Conservation (phyloP, 257 asterid genomes). For the Salvia hispanica region DNA sequence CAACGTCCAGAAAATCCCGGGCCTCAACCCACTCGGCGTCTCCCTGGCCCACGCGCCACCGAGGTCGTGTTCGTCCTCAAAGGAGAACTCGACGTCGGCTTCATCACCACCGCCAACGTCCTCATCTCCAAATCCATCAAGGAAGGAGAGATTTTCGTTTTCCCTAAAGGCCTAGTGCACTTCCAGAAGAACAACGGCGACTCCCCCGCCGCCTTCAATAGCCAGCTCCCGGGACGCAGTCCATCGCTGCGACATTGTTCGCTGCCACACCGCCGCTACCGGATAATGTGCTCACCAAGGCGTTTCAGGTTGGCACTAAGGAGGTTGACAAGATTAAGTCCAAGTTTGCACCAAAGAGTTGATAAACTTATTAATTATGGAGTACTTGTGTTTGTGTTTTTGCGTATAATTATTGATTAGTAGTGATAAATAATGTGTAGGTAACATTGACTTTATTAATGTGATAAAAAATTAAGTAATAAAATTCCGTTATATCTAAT, state of each 20-base stretch:
- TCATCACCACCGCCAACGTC: conserved; percentile 70
- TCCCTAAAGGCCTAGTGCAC: conserved; percentile 65
- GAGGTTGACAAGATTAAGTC: conserved; percentile 55
- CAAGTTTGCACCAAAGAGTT: conserved; percentile 49
- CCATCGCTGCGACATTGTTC: conserved; percentile 56
- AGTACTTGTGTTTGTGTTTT: no score
- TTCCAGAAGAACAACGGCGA: conserved; percentile 76
- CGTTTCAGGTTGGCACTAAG: conserved; percentile 49
- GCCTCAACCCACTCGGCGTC: no score
- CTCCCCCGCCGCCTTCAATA: conserved; percentile 58
- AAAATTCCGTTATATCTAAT: no score
- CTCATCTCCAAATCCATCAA: conserved; percentile 51
- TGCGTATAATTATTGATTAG: no score
- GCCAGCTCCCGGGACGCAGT: conserved; percentile 74
- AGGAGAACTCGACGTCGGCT: conserved; percentile 62
- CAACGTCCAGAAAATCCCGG: no score
- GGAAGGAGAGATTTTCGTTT: conserved; percentile 58
- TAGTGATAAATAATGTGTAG: no score
- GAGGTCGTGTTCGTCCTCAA: conserved; percentile 54
- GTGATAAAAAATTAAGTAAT: no score
- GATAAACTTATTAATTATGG: not conserved
- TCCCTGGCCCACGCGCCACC: conserved; percentile 80
- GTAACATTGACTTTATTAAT: no score
- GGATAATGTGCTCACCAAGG: conserved; percentile 56
- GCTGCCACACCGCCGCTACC: conserved; percentile 61